phyloP scores from a whole-genome alignment of 768 basidiomycete genomes.

The Hericium erinaceus region DNA sequence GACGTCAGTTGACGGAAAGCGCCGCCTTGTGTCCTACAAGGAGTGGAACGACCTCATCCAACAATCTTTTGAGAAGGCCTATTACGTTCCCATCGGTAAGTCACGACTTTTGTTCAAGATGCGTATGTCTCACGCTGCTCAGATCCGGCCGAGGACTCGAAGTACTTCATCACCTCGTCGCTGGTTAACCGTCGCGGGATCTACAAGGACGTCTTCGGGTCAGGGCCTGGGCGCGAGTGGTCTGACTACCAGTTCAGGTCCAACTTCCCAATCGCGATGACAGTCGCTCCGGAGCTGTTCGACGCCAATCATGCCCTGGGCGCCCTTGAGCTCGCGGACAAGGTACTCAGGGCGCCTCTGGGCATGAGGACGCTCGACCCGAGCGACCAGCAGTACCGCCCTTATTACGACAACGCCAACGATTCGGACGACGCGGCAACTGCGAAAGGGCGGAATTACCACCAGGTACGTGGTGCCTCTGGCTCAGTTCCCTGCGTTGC shows the following conservation, averaged over 20 bases:
- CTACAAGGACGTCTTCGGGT: slow-evolving; percentile 97
- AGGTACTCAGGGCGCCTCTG: slow-evolving; percentile 74
- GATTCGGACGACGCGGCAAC: slow-evolving; percentile 75
- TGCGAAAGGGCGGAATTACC: slow-evolving; percentile 94
- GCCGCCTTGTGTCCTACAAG: slow-evolving; percentile 71
- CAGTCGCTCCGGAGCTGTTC: slow-evolving; percentile 94
- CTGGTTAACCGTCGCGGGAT: slow-evolving; percentile 87
- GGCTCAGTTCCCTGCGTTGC: neutral
- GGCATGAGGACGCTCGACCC: slow-evolving; percentile 98
- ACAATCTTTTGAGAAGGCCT: slow-evolving; percentile 78
- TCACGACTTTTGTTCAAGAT: neutral
- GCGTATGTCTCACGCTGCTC: neutral
- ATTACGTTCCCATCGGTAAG: slow-evolving; percentile 80
- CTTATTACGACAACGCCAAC: slow-evolving; percentile 88
- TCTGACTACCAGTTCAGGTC: slow-evolving; percentile 93
- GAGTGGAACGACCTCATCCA: slow-evolving; percentile 87
- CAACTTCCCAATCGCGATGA: slow-evolving; percentile 95
- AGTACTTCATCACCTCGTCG: slow-evolving; percentile 59
- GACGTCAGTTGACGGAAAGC: slow-evolving; percentile 55
- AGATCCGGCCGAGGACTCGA: slow-evolving; percentile 65
- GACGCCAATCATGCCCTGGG: slow-evolving; percentile 68
- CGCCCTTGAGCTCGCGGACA: slow-evolving; percentile 73
- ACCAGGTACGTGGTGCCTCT: slow-evolving; percentile 47
- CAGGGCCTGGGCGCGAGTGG: slow-evolving; percentile 83
- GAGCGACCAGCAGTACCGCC: slow-evolving; percentile 79